Base-by-base conservation (phyloP, 2,329 filamentous ascomycete species). In the Leptographium flavum region DNA sequence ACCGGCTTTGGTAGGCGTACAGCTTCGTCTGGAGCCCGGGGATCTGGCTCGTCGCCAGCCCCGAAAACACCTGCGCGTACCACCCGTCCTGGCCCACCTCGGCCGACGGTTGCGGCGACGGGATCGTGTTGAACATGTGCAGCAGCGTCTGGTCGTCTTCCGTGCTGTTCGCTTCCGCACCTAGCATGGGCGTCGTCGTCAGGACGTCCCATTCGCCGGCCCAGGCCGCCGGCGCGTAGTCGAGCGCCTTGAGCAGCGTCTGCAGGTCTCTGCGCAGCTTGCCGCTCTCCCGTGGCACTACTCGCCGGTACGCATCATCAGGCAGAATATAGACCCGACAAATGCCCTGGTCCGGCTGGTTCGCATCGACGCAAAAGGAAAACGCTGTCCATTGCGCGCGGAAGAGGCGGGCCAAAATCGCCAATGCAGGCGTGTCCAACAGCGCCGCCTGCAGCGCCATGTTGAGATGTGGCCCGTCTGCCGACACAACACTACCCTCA, bases 1-100 rank as follows among this genome's bases (percentile, higher is more conserved):
- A 90, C 38, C 81, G 74, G 42, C 80, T 73, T 58, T 96, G 90
- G 54, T 94, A 93, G 0, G 74, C 70, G 57, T 92, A 84, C 0
- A 95, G 65, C 0, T 63, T 63, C 0, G 85, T 84, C 14, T 60
- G 71, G 5, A 88, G 58, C 0, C 81, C 82, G 1, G 62, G 56
- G 1, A 83, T 53, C 13, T 63, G 54, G 54, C 70, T 68, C 30
- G 66, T 56, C 39, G 85, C 57, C 1, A 87, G 57, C 23, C 68
- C 67, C 35, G 70, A 61, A 55, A 83, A 71, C 0, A 73, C 69
- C 23, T 70, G 63, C 40, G 66, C 67, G 1, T 69, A 63, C 47
- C 76, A 70, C 0, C 60, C 58, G 46, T 79, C 72, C 1, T 55
- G 49, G 8, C 83, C 63, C 0, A 54, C 51, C 1, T 65, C 60